These are phyloP conservation scores for Dendrobium catenatum DNA, from an alignment of 106 monocot genomes.

Conservation along the genomic window DNA sequence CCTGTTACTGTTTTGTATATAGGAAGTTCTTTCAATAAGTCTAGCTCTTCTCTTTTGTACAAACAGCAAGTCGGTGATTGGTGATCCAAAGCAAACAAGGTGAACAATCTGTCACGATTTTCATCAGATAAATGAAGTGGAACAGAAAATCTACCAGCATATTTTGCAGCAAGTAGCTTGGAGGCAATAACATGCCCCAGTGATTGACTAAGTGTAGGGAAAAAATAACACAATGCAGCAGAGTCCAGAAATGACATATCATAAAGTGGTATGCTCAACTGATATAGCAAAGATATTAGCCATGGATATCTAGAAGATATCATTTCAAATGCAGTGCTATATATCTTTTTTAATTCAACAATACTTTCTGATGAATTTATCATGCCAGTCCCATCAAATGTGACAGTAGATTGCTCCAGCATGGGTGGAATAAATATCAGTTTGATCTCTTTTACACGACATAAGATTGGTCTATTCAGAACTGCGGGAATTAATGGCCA, in stretches of 20 bases:
- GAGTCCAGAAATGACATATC: constrained; percentile 64
- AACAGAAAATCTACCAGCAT: constrained; percentile 47
- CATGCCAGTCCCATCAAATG: constrained; percentile 18
- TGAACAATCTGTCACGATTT: constrained; percentile 71
- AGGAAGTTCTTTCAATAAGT: constrained; percentile 66
- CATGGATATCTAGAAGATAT: constrained; percentile 63
- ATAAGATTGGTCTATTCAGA: constrained; percentile 51
- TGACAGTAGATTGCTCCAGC: constrained; percentile 16
- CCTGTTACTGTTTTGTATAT: constrained; percentile 76
- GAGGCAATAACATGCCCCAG: constrained; percentile 55
- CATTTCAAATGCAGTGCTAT: constrained; percentile 48
- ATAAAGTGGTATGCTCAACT: constrained; percentile 77
- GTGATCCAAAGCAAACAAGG: constrained; percentile 62
- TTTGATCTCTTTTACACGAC: constrained; percentile 56
- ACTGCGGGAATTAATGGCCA: constrained; percentile 94
- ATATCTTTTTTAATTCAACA: constrained; percentile 23
- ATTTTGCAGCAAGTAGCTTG: constrained; percentile 64
- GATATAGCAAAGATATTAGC: constrained; percentile 56
- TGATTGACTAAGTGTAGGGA: constrained; percentile 48
- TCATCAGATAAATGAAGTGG: constrained; percentile 57
- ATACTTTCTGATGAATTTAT: constrained; percentile 8
- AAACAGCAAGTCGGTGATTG: constrained; percentile 21
- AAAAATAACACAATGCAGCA: constrained; percentile 32
- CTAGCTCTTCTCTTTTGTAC: constrained; percentile 78
- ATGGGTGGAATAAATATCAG: constrained; percentile 70